Evolutionary conservation across 441 rosid species (phyloP).

Genomic region (Kokia cookei): DNA sequence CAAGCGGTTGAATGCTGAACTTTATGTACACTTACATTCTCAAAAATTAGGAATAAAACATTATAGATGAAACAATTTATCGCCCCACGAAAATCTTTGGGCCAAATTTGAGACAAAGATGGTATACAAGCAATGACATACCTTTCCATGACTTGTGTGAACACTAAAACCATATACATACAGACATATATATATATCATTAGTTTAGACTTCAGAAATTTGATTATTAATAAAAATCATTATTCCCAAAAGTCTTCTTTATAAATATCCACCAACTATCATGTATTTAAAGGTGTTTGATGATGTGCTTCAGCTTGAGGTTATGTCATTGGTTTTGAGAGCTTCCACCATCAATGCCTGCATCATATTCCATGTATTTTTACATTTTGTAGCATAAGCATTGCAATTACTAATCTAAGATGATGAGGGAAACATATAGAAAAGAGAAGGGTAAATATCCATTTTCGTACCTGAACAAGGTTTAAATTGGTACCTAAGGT

Average conservation of each 20-base stretch:
- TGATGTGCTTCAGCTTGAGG: not conserved
- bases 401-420: not conserved
- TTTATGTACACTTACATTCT: not conserved
- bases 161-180: not conserved
- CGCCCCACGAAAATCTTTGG: not conserved
- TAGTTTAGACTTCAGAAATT: not conserved
- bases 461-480: too few relatives aligned
- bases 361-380: not conserved
- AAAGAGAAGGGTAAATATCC: too few relatives aligned
- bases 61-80: not conserved
- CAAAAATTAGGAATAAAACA: not conserved
- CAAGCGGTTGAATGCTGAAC: not conserved
- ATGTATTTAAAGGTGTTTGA: not conserved
- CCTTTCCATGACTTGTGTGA: too few relatives aligned
- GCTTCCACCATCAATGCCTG: not conserved
- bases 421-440: not conserved
- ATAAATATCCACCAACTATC: not conserved
- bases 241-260: not conserved
- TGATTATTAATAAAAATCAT: not conserved
- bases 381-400: not conserved
- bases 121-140: not conserved
- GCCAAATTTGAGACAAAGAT: not conserved
- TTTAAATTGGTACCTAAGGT: too few relatives aligned
- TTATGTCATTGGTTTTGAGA: not conserved
- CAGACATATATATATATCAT: not conserved